Evolutionary conservation across 495 filamentous ascomycete genomes (phyloP), one percentile per base, ranked within the genome.

Genomic region (Glarea lozoyensis): DNA sequence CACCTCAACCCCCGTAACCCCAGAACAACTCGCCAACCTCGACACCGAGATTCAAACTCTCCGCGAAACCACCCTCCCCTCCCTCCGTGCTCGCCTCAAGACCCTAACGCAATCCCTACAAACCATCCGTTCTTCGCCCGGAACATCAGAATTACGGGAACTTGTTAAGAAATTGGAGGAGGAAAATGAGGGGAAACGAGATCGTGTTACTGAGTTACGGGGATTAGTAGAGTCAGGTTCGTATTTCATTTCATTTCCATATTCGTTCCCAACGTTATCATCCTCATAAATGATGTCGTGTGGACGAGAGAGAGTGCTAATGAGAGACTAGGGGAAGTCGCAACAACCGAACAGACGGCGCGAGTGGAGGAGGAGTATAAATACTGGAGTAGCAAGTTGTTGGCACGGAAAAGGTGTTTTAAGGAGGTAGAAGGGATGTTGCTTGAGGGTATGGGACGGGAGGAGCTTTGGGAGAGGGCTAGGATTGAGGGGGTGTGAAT

Each of bases 71-170:
- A 50, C 68, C 23, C 64, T 82, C 17, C 54, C 65, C 3, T 46
- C 48, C 15, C 53, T 73, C 23, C 75, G 71, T 52, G 46, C 63
- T 19, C 57, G 62, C 12, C 72, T 76, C 48, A 81, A 79, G 48
- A 57, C 64, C 39, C 56, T 70, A 13, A 67, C 66, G 35, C 57
- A 62, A 18, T 63, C 68, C 13, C 65, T 85, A 29, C 48, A 59
- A 19, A 56, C 62, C 6, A 56, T 81, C 3, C 60, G 63, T 17
- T 55, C 69, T 18, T 70, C 65, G 13, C 68, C 78, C 15, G 66
- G 74, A 11, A 66, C 76, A 15, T 53, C 65, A 6, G 69, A 75
- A 23, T 67, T 85, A 6, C 61, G 62, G 16, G 47, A 58, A 25
- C 60, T 61, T 11, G 64, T 81, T 16, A 40, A 50, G 10, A 51